Conservation (phyloP, 2,329 filamentous ascomycete genomes). For the Botryotinia convoluta region DNA sequence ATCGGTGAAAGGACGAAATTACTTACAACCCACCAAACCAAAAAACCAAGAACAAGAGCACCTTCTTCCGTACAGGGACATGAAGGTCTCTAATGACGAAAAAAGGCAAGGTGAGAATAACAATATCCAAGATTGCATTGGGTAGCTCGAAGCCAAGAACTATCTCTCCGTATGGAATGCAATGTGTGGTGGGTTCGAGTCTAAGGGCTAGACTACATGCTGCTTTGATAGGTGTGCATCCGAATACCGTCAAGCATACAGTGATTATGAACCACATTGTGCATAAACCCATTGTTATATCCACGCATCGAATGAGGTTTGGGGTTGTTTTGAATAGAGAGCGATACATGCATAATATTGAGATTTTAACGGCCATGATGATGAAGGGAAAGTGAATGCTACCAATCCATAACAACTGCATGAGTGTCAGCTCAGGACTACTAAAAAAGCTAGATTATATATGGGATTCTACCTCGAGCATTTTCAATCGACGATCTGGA, state of each 20-base stretch:
- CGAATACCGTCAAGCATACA: constrained; percentile 8
- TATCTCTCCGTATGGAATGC: constrained; percentile 11
- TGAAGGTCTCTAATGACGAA: constrained; percentile 17
- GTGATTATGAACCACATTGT: constrained; percentile 7
- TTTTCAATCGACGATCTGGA: not conserved
- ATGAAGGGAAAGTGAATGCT: constrained; percentile 11
- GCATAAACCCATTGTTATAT: constrained; percentile 1
- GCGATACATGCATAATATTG: constrained; percentile 17
- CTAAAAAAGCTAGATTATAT: not conserved
- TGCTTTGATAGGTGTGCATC: constrained; percentile 12
- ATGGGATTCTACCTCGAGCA: not conserved
- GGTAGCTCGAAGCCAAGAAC: constrained; percentile 11
- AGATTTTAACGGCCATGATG: constrained; percentile 17
- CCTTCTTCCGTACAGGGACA: constrained; percentile 17
- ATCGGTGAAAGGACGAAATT: not conserved
- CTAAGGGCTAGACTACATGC: constrained; percentile 16
- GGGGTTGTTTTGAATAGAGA: constrained; percentile 8
- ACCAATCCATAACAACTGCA: constrained; percentile 12
- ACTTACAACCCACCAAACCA: constrained; percentile 20
- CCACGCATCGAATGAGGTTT: constrained; percentile 10
- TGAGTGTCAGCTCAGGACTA: not conserved
- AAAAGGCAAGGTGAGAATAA: constrained; percentile 14
- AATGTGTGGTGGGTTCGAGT: constrained; percentile 5
- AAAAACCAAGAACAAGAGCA: constrained; percentile 15
- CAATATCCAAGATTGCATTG: constrained; percentile 5